Conservation (phyloP, 495 filamentous ascomycete genomes). For the Xylaria sp. region DNA sequence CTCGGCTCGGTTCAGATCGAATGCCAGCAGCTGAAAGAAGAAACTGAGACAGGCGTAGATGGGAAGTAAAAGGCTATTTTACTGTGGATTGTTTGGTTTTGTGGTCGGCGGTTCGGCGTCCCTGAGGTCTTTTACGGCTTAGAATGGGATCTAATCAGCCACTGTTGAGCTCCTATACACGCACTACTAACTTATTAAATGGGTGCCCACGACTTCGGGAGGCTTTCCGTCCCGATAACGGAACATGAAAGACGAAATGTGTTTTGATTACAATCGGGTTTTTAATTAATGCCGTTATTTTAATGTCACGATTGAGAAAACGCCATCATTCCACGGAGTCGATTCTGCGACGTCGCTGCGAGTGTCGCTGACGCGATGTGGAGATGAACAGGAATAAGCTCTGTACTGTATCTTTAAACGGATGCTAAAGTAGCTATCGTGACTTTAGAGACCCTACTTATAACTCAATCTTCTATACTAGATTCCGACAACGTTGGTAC, state of each 20-base stretch:
- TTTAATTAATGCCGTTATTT: neutral
- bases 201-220: neutral
- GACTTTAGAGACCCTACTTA: neutral
- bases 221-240: neutral
- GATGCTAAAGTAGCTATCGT: neutral
- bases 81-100: neutral
- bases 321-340: neutral
- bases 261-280: neutral
- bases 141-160: too few relatives aligned
- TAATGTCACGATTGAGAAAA: neutral
- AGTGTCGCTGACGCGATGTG: neutral
- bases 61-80: neutral
- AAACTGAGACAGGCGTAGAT: neutral
- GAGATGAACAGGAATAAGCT: neutral
- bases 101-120: neutral
- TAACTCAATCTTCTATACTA: neutral
- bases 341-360: neutral
- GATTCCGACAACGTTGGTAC: neutral
- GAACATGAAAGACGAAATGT: neutral
- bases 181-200: neutral
- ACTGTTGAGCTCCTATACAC: neutral
- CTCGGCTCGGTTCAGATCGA: constrained; percentile 23
- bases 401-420: neutral
- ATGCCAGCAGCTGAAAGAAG: constrained; percentile 1
- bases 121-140: too few relatives aligned